Percentiles rank a stretch among this genome's conserved stretches.
phyloP scores from a whole-genome alignment of 2,329 filamentous ascomycete species.

The Aspergillus sp. region DNA sequence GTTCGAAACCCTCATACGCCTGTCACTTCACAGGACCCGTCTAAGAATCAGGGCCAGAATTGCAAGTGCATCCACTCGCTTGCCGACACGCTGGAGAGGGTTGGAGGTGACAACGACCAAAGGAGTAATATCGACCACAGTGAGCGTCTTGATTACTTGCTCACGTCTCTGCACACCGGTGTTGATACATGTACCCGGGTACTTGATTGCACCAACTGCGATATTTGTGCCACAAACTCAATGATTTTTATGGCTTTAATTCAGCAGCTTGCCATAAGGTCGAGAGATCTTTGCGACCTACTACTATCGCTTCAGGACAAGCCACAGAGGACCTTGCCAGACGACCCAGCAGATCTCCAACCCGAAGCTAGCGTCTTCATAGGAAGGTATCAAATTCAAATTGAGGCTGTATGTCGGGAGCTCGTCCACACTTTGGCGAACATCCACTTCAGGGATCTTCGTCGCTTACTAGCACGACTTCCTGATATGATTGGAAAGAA shows the following conservation, averaged over 20 bases:
- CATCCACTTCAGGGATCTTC: not conserved
- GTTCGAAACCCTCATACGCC: not conserved
- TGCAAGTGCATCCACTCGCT: slow-evolving; percentile 2
- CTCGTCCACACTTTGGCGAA: not conserved
- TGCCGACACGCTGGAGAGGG: slow-evolving; percentile 1
- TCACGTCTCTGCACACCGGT: not conserved
- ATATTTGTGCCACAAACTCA: not conserved
- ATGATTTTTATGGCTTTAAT: not conserved
- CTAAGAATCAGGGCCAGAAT: not conserved
- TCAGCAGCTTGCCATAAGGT: not conserved
- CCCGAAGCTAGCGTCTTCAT: not conserved
- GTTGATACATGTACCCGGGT: slow-evolving; percentile 2
- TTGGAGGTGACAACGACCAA: not conserved
- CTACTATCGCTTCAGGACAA: not conserved
- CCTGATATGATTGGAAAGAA: not conserved
- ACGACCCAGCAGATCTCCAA: not conserved
- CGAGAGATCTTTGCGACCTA: not conserved
- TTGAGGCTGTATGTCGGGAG: not conserved
- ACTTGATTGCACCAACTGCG: not conserved
- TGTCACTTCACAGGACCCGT: not conserved
- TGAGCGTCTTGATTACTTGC: not conserved
- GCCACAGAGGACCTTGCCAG: not conserved
- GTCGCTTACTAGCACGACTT: not conserved
- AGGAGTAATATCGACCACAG: not conserved
- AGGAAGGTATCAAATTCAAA: not conserved